Percentiles rank a stretch among this genome's conserved stretches.
These are phyloP conservation scores for Ceratocystis albifundus DNA, from an alignment of 2,329 filamentous ascomycete genomes.

Conservation along the genomic window DNA sequence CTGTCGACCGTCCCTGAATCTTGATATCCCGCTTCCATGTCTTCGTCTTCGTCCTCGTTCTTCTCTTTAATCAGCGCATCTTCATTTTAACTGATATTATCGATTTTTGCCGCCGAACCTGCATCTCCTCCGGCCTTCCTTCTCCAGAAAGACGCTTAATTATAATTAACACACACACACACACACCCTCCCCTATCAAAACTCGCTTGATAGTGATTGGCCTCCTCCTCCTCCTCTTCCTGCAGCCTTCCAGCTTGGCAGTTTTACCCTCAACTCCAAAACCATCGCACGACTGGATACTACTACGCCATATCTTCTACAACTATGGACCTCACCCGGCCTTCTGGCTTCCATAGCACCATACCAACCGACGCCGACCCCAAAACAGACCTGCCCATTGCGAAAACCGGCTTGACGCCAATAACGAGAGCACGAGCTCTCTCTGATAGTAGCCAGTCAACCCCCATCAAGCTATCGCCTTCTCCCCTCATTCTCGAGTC, in stretches of 20 bases:
- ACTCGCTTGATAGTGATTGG: background rate
- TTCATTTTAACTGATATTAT: background rate
- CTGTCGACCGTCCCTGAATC: background rate
- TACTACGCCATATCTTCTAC: background rate
- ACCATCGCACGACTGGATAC: background rate
- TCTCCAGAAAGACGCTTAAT: background rate
- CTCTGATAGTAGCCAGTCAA: constrained; percentile 26
- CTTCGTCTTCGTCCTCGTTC: background rate
- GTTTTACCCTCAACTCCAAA: background rate
- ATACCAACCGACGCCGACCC: constrained; percentile 4
- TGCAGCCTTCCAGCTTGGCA: background rate
- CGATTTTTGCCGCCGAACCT: background rate
- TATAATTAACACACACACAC: background rate
- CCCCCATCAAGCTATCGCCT: constrained; percentile 45
- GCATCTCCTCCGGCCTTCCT: background rate
- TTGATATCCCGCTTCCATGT: background rate
- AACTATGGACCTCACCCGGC: constrained; percentile 14
- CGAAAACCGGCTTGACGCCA: background rate
- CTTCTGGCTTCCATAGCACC: constrained; percentile 6
- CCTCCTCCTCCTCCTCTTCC: constrained; percentile 1
- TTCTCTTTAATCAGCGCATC: background rate
- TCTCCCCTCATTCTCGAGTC: constrained; percentile 46
- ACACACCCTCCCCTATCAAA: background rate
- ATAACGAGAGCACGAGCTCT: constrained; percentile 19
- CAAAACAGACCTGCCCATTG: background rate